Evolutionary conservation across 768 basidiomycete species (phyloP).

Genomic region (Mycena olivaceomarginata): DNA sequence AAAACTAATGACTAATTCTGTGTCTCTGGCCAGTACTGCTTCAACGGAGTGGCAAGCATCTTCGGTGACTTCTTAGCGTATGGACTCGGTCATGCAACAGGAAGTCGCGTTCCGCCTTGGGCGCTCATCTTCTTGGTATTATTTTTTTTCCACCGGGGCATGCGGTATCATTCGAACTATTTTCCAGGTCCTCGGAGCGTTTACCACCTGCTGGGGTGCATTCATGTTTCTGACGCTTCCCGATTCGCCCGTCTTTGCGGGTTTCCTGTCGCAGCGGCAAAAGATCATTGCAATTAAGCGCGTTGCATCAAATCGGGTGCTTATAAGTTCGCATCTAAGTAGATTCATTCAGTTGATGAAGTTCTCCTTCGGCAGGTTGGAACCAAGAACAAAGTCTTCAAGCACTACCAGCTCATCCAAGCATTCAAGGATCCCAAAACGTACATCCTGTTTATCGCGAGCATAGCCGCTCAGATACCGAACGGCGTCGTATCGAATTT

Average conservation of each 20-base stretch:
- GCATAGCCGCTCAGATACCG: slow-evolving; percentile 58
- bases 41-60: slow-evolving; percentile 48
- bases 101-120: slow-evolving; percentile 51
- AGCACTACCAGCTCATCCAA: slow-evolving; percentile 55
- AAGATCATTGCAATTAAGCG: slow-evolving; percentile 58
- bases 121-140: slow-evolving; percentile 50
- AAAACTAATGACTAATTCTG: neutral
- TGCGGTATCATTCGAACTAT: neutral
- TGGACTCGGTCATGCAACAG: slow-evolving; percentile 48
- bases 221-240: slow-evolving; percentile 57
- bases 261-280: slow-evolving; percentile 54
- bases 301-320: slow-evolving; percentile 53
- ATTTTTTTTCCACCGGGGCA: neutral
- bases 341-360: neutral
- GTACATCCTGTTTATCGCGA: slow-evolving; percentile 55
- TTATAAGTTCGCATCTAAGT: too few relatives aligned
- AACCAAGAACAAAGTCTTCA: slow-evolving; percentile 60
- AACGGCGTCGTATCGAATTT: slow-evolving; percentile 48
- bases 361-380: slow-evolving; percentile 41
- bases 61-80: slow-evolving; percentile 53
- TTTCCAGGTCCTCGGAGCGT: slow-evolving; percentile 44
- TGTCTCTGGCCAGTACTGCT: slow-evolving; percentile 34
- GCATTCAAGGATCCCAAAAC: slow-evolving; percentile 58
- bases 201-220: slow-evolving; percentile 52
- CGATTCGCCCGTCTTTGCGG: slow-evolving; percentile 57